Percentiles rank a stretch among this genome's conserved stretches.
phyloP scores from a whole-genome alignment of 345 rosid genomes.

The Gossypium ekmanianum region DNA sequence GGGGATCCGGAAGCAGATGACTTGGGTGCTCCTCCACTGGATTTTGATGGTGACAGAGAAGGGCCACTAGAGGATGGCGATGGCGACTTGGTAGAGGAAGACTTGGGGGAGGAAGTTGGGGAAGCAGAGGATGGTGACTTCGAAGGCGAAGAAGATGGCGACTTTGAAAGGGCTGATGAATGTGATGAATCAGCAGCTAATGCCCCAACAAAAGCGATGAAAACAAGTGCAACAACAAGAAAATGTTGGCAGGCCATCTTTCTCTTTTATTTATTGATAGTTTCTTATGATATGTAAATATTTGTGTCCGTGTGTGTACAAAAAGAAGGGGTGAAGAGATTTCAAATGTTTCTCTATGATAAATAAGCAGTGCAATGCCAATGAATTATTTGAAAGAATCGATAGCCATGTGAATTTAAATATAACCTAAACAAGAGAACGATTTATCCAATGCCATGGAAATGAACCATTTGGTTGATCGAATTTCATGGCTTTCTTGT shows the following conservation, averaged over 20 bases:
- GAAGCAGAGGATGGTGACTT: constrained; percentile 18
- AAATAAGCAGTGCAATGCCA: constrained; percentile 10
- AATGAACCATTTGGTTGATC: constrained; percentile 10
- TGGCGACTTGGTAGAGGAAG: constrained; percentile 10
- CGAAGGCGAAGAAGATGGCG: constrained; percentile 20
- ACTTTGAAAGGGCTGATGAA: constrained; percentile 20
- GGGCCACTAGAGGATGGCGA: constrained; percentile 9
- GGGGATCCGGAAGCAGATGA: constrained; percentile 12
- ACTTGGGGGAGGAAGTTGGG: constrained; percentile 21
- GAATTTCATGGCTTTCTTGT: neutral
- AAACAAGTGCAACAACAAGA: constrained; percentile 20
- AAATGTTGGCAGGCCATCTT: constrained; percentile 27
- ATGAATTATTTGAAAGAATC: neutral
- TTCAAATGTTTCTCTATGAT: constrained; percentile 15
- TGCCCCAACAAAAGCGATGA: constrained; percentile 23
- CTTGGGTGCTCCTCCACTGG: constrained; percentile 10
- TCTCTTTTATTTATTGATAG: neutral
- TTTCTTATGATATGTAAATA: neutral
- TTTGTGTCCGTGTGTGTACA: too few species aligned
- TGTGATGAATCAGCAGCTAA: constrained; percentile 34
- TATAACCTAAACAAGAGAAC: neutral
- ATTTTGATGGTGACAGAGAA: constrained; percentile 7
- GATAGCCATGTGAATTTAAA: neutral
- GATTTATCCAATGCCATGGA: neutral
- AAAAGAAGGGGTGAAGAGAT: neutral